These are phyloP conservation scores for Phytophthora constricta DNA, from an alignment of 352 stramenopile genomes.

Conservation along the genomic window DNA sequence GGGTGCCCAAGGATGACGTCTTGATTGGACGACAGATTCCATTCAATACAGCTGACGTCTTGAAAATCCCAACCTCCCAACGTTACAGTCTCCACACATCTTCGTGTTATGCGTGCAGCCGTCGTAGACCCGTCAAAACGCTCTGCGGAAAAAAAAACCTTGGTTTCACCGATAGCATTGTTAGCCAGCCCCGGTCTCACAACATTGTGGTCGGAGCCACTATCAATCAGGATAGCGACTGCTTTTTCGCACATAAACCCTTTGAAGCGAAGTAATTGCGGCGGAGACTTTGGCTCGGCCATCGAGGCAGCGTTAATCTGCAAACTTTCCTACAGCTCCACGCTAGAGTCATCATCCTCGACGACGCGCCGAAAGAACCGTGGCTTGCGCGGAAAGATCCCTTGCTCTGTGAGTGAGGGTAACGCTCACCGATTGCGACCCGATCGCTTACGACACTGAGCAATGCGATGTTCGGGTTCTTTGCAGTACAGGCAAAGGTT, in stretches of 20 bases:
- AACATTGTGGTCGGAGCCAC: too few species aligned
- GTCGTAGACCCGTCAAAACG: too few species aligned
- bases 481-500: slow-evolving; percentile 16
- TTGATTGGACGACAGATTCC: slow-evolving; percentile 3
- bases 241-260: too few species aligned
- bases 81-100: background rate
- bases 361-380: slow-evolving; percentile 1
- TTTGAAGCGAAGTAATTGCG: background rate
- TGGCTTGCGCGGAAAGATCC: slow-evolving; percentile 2
- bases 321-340: background rate
- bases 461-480: background rate
- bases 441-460: background rate
- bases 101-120: background rate
- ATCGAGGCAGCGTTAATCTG: background rate
- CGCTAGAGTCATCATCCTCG: background rate
- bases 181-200: too few species aligned
- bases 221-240: too few species aligned
- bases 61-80: background rate
- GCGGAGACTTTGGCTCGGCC: background rate
- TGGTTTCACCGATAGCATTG: too few species aligned
- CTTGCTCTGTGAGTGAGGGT: background rate
- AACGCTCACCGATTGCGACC: background rate
- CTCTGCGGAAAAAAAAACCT: too few species aligned
- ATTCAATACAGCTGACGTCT: background rate
- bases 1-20: slow-evolving; percentile 5